Conservation (phyloP, 2,329 filamentous ascomycete genomes). For the Claviceps sorghi region DNA sequence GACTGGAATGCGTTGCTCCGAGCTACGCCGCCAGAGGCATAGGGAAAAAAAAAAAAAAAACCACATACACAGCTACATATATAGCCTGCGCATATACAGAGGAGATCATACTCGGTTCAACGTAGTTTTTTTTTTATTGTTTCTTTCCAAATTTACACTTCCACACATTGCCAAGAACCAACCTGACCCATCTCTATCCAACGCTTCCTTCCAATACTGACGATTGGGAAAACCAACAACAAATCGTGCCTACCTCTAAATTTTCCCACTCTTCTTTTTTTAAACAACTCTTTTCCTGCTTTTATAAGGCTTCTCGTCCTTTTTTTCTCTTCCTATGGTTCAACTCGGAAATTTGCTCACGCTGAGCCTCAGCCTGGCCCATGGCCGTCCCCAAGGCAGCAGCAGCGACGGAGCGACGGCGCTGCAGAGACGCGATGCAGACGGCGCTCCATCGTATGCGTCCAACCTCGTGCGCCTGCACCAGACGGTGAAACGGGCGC, state of each 20-base stretch:
- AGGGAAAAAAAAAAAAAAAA: not conserved
- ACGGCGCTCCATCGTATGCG: constrained; percentile 6
- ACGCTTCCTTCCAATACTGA: too few relatives aligned
- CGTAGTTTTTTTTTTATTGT: not conserved
- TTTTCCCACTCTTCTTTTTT: too few relatives aligned
- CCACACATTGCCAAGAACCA: too few relatives aligned
- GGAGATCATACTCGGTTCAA: not conserved
- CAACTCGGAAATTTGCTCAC: constrained; percentile 7
- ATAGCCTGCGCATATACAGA: not conserved
- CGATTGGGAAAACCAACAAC: too few relatives aligned
- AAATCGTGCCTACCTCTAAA: too few relatives aligned
- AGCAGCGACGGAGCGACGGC: not conserved
- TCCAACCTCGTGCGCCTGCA: constrained; percentile 7
- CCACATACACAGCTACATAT: not conserved
- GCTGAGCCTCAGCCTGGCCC: constrained; percentile 4
- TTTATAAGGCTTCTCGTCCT: too few relatives aligned
- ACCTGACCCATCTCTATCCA: too few relatives aligned
- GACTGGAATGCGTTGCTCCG: constrained; percentile 21
- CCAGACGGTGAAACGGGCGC: constrained; percentile 8
- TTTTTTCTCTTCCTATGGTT: constrained; percentile 8
- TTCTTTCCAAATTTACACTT: too few relatives aligned
- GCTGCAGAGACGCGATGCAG: not conserved
- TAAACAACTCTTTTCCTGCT: too few relatives aligned
- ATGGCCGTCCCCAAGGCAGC: not conserved
- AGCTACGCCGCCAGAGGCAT: constrained; percentile 8